Conservation (phyloP, 106 monocot species). For the Phalaenopsis aphrodite region DNA sequence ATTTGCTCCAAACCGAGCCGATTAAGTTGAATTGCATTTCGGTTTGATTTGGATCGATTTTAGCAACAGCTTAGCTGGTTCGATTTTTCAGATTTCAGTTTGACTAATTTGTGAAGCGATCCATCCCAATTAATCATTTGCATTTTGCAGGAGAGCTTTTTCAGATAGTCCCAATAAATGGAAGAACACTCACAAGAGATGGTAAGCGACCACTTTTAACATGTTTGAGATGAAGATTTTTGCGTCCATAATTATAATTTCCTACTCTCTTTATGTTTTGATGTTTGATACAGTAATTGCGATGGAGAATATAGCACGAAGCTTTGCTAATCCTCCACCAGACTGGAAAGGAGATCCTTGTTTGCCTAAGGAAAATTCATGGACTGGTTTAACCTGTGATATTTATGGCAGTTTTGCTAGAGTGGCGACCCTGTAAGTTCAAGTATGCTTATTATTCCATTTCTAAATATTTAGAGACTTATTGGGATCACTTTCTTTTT, state of each 20-base stretch:
- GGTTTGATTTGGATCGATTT: too few species aligned
- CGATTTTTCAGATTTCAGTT: too few species aligned
- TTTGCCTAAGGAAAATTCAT: conserved; percentile 36
- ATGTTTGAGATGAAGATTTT: neutral
- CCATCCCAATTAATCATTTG: too few species aligned
- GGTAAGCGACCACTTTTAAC: conserved; percentile 19
- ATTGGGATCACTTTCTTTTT: too few species aligned
- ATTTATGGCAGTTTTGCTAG: conserved; percentile 7
- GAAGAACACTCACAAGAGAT: conserved; percentile 48
- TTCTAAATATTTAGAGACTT: neutral
- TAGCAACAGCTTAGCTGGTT: too few species aligned
- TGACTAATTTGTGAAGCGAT: too few species aligned
- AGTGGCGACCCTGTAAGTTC: conserved; percentile 37
- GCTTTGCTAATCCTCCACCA: conserved; percentile 36
- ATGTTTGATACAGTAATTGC: conserved; percentile 36
- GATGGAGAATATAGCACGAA: conserved; percentile 53
- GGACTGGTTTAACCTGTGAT: conserved; percentile 50
- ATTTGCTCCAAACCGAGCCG: too few species aligned
- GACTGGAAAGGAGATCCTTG: conserved; percentile 72
- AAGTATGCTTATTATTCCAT: neutral
- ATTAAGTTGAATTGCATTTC: too few species aligned
- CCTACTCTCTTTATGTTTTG: neutral
- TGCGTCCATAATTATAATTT: neutral
- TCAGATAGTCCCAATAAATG: conserved; percentile 35
- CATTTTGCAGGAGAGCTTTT: conserved; percentile 30